Evolutionary conservation across 1,284 basidiomycete species (phyloP).

Genomic region (Athelia psychrophila): DNA sequence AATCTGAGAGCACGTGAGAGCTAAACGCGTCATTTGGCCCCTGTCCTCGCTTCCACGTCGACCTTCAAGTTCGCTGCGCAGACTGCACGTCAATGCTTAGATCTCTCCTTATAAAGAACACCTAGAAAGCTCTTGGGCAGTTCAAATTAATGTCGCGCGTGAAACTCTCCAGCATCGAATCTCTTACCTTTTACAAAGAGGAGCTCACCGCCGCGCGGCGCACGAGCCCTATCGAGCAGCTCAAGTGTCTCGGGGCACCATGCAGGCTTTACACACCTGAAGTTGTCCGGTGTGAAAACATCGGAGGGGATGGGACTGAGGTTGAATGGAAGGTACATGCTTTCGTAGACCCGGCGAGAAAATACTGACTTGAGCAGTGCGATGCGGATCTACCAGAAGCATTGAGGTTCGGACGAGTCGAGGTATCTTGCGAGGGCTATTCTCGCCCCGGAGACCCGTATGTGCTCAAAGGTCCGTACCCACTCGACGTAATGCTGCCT

Average conservation of each 20-base stretch:
- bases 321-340: conserved; percentile 84
- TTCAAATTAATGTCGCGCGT: conserved; percentile 33
- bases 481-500: background rate
- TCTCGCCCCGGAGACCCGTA: conserved; percentile 73
- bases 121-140: too few relatives aligned
- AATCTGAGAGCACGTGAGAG: background rate
- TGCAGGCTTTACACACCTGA: conserved; percentile 80
- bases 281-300: conserved; percentile 80
- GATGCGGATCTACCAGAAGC: conserved; percentile 85
- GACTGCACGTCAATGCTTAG: too few relatives aligned
- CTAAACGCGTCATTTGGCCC: too few relatives aligned
- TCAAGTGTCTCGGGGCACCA: conserved; percentile 76
- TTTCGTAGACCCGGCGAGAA: conserved; percentile 4
- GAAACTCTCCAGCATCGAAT: conserved; percentile 63
- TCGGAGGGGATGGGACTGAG: conserved; percentile 72
- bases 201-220: conserved; percentile 65
- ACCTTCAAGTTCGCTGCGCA: too few relatives aligned
- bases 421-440: conserved; percentile 91
- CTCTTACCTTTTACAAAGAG: conserved; percentile 80
- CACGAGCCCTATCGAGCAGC: conserved; percentile 68
- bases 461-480: conserved; percentile 74
- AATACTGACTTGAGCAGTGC: conserved; percentile 50
- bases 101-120: too few relatives aligned
- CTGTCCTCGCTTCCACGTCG: too few relatives aligned
- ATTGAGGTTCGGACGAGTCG: conserved; percentile 78